Evolutionary conservation across 1,284 basidiomycete species (phyloP).

Genomic region (Rhodotorula sp.): DNA sequence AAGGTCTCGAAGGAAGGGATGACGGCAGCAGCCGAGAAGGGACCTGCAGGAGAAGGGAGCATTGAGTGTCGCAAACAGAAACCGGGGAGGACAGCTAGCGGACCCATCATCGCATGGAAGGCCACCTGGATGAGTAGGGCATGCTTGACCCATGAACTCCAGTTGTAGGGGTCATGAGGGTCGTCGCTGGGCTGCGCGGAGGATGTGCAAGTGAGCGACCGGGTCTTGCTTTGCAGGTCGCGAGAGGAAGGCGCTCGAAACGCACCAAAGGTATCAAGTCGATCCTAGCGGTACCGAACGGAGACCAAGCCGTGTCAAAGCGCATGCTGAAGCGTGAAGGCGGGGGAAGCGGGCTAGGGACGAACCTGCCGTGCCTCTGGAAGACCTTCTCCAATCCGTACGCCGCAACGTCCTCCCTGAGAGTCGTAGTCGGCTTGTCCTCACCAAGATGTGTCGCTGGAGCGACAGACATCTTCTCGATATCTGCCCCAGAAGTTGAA

Average conservation of each 20-base stretch:
- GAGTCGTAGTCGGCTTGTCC: conserved; percentile 31
- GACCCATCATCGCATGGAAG: conserved; percentile 23
- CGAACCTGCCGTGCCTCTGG: conserved; percentile 32
- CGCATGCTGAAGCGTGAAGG: too few species aligned
- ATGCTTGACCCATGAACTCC: conserved; percentile 32
- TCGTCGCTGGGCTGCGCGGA: conserved; percentile 15
- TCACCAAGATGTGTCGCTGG: not conserved
- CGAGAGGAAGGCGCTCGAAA: not conserved
- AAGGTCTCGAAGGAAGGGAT: conserved; percentile 33
- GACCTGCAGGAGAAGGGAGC: not conserved
- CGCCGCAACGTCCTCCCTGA: conserved; percentile 34
- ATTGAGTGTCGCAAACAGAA: not conserved
- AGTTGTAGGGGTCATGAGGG: conserved; percentile 37
- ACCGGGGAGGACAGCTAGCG: not conserved
- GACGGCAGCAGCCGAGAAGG: conserved; percentile 5
- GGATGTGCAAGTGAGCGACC: not conserved
- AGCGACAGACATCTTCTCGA: not conserved
- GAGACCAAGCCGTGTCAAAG: too few species aligned
- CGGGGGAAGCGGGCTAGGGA: conserved; percentile 25
- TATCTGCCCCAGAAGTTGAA: too few species aligned
- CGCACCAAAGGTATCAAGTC: too few species aligned
- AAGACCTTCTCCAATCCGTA: conserved; percentile 31
- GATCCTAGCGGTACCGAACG: too few species aligned
- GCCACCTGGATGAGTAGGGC: conserved; percentile 24
- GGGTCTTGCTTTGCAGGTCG: too few species aligned